phyloP scores from a whole-genome alignment of 2,329 filamentous ascomycete genomes.

The Phialophora macrospora region DNA sequence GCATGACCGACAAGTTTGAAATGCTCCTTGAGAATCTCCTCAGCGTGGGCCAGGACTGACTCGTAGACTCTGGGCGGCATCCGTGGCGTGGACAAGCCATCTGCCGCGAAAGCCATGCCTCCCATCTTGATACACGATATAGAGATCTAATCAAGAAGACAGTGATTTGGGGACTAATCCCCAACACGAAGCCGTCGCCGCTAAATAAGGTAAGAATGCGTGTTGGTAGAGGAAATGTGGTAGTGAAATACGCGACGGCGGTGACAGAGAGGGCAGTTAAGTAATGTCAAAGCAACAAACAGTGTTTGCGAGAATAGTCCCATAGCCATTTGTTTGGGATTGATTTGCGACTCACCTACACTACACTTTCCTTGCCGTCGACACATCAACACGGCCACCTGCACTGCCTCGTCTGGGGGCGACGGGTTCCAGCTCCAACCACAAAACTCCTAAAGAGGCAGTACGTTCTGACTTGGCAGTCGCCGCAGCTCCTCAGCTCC shows the following conservation, averaged over 20 bases:
- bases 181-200: not conserved
- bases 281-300: not conserved
- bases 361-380: not conserved
- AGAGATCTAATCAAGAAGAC: not conserved
- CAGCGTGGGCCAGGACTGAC: conserved; percentile 50
- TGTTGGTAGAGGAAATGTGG: not conserved
- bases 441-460: not conserved
- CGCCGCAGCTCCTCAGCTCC: not conserved
- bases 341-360: not conserved
- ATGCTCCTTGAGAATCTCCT: conserved; percentile 54
- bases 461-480: not conserved
- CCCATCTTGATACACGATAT: conserved; percentile 48
- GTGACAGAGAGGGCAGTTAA: not conserved
- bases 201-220: not conserved
- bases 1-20: conserved; percentile 64
- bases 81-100: conserved; percentile 65
- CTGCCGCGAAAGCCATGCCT: conserved; percentile 62
- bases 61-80: conserved; percentile 66
- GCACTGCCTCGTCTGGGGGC: not conserved
- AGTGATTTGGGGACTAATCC: not conserved
- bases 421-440: not conserved
- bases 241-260: not conserved
- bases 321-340: not conserved
- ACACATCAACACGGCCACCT: not conserved
- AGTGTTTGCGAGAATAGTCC: not conserved